Conservation (phyloP, 805 yeast genomes). For the Candida khao-thaluensis region DNA sequence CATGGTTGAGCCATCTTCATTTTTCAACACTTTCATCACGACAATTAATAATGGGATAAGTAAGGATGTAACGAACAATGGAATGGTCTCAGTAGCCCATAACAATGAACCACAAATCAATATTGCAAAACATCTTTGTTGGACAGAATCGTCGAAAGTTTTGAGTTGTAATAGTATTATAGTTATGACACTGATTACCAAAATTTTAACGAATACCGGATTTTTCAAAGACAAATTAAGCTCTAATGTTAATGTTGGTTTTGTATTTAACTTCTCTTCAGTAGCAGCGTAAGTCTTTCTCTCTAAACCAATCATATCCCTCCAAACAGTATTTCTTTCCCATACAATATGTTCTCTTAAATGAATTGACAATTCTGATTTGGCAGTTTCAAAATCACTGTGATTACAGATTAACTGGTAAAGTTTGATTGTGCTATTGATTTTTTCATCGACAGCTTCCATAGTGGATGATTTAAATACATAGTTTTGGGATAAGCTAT, state of each 20-base stretch:
- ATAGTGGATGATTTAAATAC: constrained; percentile 37
- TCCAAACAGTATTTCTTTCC: constrained; percentile 58
- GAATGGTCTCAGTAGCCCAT: constrained; percentile 97
- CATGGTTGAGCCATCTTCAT: constrained; percentile 48
- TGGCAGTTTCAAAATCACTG: constrained; percentile 45
- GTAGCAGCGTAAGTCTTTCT: constrained; percentile 72
- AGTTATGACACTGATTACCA: constrained; percentile 50
- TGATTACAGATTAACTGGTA: constrained; percentile 42
- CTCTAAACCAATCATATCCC: constrained; percentile 62
- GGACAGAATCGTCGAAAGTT: constrained; percentile 36
- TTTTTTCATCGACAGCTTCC: constrained; percentile 29
- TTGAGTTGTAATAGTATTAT: constrained; percentile 27
- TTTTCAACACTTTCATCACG: constrained; percentile 63
- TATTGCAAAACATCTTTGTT: constrained; percentile 65
- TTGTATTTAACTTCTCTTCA: constrained; percentile 15
- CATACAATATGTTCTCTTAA: constrained; percentile 55
- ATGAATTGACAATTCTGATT: constrained; percentile 55
- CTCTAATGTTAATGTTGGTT: constrained; percentile 10
- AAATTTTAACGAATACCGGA: constrained; percentile 42
- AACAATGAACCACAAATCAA: constrained; percentile 76
- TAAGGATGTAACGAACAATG: constrained; percentile 85
- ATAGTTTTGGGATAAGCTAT: constrained; percentile 45
- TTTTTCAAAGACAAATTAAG: constrained; percentile 29
- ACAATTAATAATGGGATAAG: constrained; percentile 82
- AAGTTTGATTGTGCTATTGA: constrained; percentile 31